A percentile compares a stretch with the other conserved stretches of the same genome.
Evolutionary conservation across 441 rosid genomes (phyloP).

Genomic region (Biscutella laevigata): DNA sequence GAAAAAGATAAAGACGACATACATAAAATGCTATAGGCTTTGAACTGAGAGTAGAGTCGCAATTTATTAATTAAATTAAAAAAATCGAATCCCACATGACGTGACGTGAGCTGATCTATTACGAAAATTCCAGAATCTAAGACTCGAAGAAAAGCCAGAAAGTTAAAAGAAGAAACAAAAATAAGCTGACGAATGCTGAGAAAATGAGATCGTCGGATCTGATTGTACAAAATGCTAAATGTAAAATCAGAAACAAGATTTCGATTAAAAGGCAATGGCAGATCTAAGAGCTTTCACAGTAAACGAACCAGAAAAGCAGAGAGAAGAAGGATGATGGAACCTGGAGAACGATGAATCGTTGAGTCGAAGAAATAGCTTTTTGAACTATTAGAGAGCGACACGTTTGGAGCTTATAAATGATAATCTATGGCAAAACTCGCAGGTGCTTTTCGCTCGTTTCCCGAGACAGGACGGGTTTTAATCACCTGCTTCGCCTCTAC

Average conservation of each 20-base stretch:
- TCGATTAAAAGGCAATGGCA: constrained; percentile 5
- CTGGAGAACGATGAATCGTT: constrained; percentile 19
- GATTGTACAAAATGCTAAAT: too few species aligned
- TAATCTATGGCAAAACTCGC: not conserved
- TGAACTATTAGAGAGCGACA: not conserved
- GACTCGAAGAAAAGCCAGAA: not conserved
- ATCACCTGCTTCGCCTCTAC: constrained; percentile 7
- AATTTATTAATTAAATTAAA: not conserved
- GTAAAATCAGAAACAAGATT: constrained; percentile 7
- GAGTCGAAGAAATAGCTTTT: constrained; percentile 8
- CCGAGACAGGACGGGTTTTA: constrained; percentile 6
- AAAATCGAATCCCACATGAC: not conserved
- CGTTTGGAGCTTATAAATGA: not conserved
- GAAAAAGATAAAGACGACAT: not conserved
- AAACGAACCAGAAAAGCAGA: not conserved
- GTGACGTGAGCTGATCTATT: constrained; percentile 12
- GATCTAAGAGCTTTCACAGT: constrained; percentile 7
- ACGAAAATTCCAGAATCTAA: not conserved
- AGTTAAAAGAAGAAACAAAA: not conserved
- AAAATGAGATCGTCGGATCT: constrained; percentile 16
- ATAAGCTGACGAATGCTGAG: not conserved
- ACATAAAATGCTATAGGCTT: not conserved
- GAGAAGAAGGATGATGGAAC: not conserved
- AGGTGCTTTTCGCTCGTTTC: constrained; percentile 4
- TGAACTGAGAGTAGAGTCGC: not conserved